phyloP scores from a whole-genome alignment of 2,329 filamentous ascomycete genomes.

The Trichoderma sp. region DNA sequence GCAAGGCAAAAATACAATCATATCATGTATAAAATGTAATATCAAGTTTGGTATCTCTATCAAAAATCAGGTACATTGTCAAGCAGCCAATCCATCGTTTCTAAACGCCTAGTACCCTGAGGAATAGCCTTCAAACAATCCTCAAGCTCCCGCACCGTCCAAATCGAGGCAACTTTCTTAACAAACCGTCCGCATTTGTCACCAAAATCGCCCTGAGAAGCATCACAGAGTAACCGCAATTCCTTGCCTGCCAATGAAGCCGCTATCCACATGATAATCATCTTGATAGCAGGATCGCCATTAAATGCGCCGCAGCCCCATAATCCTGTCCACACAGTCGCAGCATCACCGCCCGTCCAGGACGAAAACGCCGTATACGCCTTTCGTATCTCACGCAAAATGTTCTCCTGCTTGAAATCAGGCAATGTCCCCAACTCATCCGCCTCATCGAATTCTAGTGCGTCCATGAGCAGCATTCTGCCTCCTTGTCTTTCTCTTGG shows the following conservation, averaged over 20 bases:
- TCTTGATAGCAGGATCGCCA: slow-evolving; percentile 34
- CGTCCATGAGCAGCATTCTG: slow-evolving; percentile 38
- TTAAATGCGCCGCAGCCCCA: slow-evolving; percentile 40
- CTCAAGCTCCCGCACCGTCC: slow-evolving; percentile 3
- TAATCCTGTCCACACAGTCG: slow-evolving; percentile 29
- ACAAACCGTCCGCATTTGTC: neutral
- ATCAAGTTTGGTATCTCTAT: neutral
- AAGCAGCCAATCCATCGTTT: slow-evolving; percentile 11
- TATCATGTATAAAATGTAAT: too few species aligned
- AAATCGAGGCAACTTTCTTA: neutral
- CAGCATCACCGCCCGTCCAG: slow-evolving; percentile 10
- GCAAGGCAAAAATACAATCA: neutral
- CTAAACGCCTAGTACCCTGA: neutral
- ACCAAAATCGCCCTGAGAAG: slow-evolving; percentile 8
- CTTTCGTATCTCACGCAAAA: slow-evolving; percentile 34
- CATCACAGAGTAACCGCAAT: slow-evolving; percentile 26
- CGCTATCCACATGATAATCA: slow-evolving; percentile 34
- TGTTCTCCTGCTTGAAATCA: slow-evolving; percentile 29
- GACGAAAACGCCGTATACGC: slow-evolving; percentile 31
- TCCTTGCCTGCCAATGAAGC: slow-evolving; percentile 25
- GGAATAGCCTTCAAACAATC: neutral
- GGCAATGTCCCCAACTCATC: slow-evolving; percentile 24
- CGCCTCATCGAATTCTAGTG: slow-evolving; percentile 35
- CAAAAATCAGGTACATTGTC: neutral
- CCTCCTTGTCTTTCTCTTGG: slow-evolving; percentile 25